Base-by-base conservation (phyloP, 2,329 filamentous ascomycete genomes). In the Myriangium duriaei region DNA sequence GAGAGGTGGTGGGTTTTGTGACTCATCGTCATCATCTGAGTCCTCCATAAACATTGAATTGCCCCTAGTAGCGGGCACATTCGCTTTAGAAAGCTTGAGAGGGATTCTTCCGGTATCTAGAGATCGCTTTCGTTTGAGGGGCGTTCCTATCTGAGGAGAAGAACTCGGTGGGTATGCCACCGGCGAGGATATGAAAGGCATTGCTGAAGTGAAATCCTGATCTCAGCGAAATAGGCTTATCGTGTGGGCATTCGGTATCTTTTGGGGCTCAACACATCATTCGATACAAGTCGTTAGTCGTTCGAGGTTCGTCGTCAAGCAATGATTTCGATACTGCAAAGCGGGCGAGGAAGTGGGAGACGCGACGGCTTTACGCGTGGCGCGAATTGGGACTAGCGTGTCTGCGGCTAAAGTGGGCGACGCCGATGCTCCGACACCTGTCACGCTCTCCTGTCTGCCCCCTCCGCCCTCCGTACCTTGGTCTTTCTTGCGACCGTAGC, bases 121-220 rank as follows among this genome's bases (percentile, higher is more conserved):
- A 13, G 28, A 30, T 16, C 52, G 53, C 46, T 60, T 61, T 33
- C 57, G 50, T 44, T 62, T 62, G 45, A 55, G 55, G 6, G 57
- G 52, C 34, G 61, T 56, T 42, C 57, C 40, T 18, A 41, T 35
- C n/a, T 48, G 45, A 11, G 56, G 55, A 17, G 59, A 57, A 2
- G 72, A 72, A 49, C 64, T 73, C 5, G 63, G 56, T 2, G 73
- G 71, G 42, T 73, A 73, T 16, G 63, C 51, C 13, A 76, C 57
- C 2, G 76, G 71, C 11, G 76, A 77, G 5, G 76, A 78, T 28
- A 71, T 64, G 26, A 69, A 64, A 16, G 72, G 60, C 74, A 81
- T 80, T 71, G 66, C 67, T 26, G 19, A 16, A 14, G 11, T 11
- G 10, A 11, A 29, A 6, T 11, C 4, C 24, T 10, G 11, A 26